A percentile compares a stretch with the other conserved stretches of the same genome.
Evolutionary conservation across 495 filamentous ascomycete genomes (phyloP).

Genomic region (Tuber indicum): DNA sequence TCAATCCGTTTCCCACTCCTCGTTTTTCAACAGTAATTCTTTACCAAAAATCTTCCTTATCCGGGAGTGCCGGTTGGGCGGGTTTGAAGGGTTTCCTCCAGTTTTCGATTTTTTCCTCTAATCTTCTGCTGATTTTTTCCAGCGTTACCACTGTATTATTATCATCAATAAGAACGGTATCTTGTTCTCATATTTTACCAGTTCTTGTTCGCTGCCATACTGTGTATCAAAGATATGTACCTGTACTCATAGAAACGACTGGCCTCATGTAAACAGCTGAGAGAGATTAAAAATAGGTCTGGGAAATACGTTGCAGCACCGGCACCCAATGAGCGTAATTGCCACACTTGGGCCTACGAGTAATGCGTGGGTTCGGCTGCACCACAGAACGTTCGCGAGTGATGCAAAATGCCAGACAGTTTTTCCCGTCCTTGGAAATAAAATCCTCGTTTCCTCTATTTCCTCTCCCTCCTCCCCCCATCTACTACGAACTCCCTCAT

Average conservation of each 20-base stretch:
- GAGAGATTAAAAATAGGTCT: not conserved
- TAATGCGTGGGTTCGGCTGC: slow-evolving; percentile 14
- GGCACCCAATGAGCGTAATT: not conserved
- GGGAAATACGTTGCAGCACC: not conserved
- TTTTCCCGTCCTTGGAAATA: slow-evolving; percentile 5
- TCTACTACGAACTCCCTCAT: not conserved
- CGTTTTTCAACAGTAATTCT: not conserved
- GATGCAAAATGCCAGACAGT: not conserved
- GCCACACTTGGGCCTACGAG: not conserved
- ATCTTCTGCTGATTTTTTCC: not conserved
- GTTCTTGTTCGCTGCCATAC: not conserved
- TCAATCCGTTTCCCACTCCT: not conserved
- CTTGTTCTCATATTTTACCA: not conserved
- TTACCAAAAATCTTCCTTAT: not conserved
- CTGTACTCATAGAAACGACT: not conserved
- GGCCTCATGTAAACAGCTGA: not conserved
- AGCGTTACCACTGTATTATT: not conserved
- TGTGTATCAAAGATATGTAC: not conserved
- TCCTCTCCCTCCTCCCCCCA: not conserved
- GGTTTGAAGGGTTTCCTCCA: not conserved
- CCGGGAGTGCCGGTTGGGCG: not conserved
- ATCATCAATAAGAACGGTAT: not conserved
- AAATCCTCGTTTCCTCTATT: not conserved
- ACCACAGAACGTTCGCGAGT: slow-evolving; percentile 13
- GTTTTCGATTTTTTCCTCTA: not conserved